Conservation (phyloP, 1,284 basidiomycete genomes). For the Phenoliferia sp. region DNA sequence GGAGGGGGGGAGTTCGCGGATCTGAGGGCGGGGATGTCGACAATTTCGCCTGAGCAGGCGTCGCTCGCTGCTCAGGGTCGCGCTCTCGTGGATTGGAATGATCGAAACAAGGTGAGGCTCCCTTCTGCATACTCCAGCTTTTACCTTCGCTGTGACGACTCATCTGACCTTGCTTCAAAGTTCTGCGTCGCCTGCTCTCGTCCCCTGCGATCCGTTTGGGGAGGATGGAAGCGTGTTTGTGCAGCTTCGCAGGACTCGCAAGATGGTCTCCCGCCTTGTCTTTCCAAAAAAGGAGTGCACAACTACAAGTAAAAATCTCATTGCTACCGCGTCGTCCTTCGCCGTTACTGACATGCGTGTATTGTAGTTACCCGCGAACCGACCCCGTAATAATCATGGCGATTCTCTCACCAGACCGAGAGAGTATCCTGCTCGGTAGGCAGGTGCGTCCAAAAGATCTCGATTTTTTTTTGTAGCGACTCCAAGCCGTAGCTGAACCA, state of each 20-base stretch:
- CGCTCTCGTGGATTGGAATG: conserved; percentile 84
- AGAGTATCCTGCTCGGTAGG: conserved; percentile 78
- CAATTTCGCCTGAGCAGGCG: conserved; percentile 56
- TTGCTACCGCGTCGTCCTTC: background rate
- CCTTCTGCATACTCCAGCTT: background rate
- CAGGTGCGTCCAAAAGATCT: conserved; percentile 49
- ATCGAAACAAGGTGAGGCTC: conserved; percentile 67
- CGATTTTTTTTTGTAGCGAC: conserved; percentile 28
- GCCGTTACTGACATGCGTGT: background rate
- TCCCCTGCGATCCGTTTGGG: conserved; percentile 81
- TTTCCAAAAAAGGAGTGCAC: conserved; percentile 71
- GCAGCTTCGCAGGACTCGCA: conserved; percentile 59
- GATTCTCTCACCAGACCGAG: conserved; percentile 65
- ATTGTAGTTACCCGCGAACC: conserved; percentile 72
- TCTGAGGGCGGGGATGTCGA: conserved; percentile 28
- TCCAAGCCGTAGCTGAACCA: background rate
- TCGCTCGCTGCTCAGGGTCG: conserved; percentile 69
- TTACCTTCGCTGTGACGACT: background rate
- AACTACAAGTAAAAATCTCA: conserved; percentile 71
- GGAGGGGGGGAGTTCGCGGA: conserved; percentile 60
- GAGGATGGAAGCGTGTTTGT: conserved; percentile 90
- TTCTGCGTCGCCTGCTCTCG: conserved; percentile 87
- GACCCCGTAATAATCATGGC: conserved; percentile 71
- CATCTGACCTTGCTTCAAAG: conserved; percentile 43
- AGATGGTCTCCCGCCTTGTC: conserved; percentile 35